These are phyloP conservation scores for Kingdonia uniflora DNA, from an alignment of 164 flowering plant genomes.

Conservation along the genomic window DNA sequence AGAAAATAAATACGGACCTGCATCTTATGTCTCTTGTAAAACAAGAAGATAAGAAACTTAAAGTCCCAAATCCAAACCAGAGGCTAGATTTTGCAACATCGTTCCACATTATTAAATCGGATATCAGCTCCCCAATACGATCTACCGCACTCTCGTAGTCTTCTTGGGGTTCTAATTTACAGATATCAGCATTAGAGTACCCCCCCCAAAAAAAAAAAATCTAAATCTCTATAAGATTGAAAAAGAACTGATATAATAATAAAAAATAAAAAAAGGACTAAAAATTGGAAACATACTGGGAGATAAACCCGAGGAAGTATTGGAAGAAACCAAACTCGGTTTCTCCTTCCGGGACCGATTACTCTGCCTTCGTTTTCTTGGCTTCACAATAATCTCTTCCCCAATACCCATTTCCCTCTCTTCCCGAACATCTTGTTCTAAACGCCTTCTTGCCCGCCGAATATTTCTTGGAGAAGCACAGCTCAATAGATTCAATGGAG, in stretches of 20 bases:
- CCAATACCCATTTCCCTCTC: constrained; percentile 43
- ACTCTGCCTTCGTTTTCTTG: constrained; percentile 39
- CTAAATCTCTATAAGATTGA: neutral
- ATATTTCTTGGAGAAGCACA: constrained; percentile 52
- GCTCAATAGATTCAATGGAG: constrained; percentile 25
- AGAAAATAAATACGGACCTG: constrained; percentile 35
- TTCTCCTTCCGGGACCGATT: constrained; percentile 48
- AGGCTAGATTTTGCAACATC: constrained; percentile 82
- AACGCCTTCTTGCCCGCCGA: constrained; percentile 39
- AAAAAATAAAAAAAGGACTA: neutral
- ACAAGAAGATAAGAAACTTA: constrained; percentile 76
- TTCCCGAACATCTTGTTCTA: constrained; percentile 41
- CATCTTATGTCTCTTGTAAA: constrained; percentile 54
- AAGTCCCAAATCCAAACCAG: constrained; percentile 89
- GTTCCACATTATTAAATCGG: constrained; percentile 80
- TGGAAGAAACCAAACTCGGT: constrained; percentile 21
- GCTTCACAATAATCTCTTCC: constrained; percentile 44
- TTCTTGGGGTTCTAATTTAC: constrained; percentile 16
- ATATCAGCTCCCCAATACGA: constrained; percentile 30
- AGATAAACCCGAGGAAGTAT: constrained; percentile 25
- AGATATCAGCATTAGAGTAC: too few species aligned
- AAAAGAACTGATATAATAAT: constrained; percentile 1
- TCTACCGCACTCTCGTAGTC: constrained; percentile 31
- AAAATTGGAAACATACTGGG: constrained; percentile 27
- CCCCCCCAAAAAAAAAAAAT: constrained; percentile 4